Base-by-base conservation (phyloP, 169 alveolate genomes). In the Plasmodium cynomolgi region DNA sequence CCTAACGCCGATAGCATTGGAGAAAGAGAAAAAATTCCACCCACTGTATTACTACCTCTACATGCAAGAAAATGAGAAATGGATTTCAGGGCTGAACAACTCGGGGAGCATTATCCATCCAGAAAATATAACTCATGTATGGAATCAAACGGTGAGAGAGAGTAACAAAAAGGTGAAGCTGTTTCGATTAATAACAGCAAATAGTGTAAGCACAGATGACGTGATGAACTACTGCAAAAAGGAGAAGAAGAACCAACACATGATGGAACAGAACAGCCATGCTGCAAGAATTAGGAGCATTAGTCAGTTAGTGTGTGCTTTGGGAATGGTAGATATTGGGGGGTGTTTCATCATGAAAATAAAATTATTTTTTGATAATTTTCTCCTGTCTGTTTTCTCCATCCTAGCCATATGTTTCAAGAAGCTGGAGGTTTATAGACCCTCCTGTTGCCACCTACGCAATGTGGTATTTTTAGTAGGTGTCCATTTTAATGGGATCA, bases 291-390 rank as follows among this genome's bases (percentile, higher is more conserved):
- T 91, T 31, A 44, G 73, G 62, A 81, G 95, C 54, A 50, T 82
- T 3, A 91, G 95, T 41, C 95, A 91, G 20, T 23, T 91, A 37
- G 82, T 91, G 23, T 91, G 95, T 33, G 77, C 86, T 4, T 81
- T 91, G 83, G 95, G 95, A 15, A 91, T 91, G 95, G 41, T 91
- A 39, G 47, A 91, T 71, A 73, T 91, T 71, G 95, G 95, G 23
- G 95, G 95, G 0, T 91, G 74, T 34, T 91, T 81, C 77, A 81
- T 91, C 58, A 91, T 91, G 81, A 91, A 91, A 82, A 68, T 82
- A 7, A 91, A 91, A 73, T 41, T 91, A 81, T 91, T 79, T 13
- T 91, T 91, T 31, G 92, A 82, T 13, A 82, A 91, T 82, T 75
- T 82, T 17, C 81, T 91, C 9, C 75, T 91, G 47, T 91, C 95